Evolutionary conservation across 208 protist genomes (phyloP).

Genomic region (Leishmania tropica): DNA sequence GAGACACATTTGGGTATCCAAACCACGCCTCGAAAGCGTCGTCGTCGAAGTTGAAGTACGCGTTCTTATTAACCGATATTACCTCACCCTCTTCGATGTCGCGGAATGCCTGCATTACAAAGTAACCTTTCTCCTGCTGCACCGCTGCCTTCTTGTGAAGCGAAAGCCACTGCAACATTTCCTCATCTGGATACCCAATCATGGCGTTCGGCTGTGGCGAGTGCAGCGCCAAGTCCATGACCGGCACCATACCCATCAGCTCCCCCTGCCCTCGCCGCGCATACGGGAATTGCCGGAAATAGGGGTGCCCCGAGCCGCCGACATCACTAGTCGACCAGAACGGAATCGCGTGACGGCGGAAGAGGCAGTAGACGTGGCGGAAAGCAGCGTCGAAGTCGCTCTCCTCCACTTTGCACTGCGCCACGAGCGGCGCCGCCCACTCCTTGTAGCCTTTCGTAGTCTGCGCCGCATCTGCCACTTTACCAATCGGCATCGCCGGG

Average conservation of each 20-base stretch:
- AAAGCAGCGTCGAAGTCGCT: slow-evolving; percentile 76
- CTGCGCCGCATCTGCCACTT: slow-evolving; percentile 67
- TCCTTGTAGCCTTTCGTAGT: slow-evolving; percentile 67
- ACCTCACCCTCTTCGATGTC: slow-evolving; percentile 80
- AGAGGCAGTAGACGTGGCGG: slow-evolving; percentile 85
- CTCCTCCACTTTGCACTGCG: slow-evolving; percentile 53
- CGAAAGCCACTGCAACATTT: slow-evolving; percentile 86
- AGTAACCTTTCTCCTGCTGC: slow-evolving; percentile 64
- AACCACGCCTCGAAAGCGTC: slow-evolving; percentile 89
- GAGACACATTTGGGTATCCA: slow-evolving; percentile 74
- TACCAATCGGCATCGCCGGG: slow-evolving; percentile 72
- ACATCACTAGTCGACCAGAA: slow-evolving; percentile 70
- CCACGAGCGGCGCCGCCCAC: slow-evolving; percentile 53
- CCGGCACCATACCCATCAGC: slow-evolving; percentile 84
- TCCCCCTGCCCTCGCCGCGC: slow-evolving; percentile 45
- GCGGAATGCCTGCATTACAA: slow-evolving; percentile 89
- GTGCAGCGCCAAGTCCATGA: slow-evolving; percentile 87
- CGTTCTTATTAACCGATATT: slow-evolving; percentile 86
- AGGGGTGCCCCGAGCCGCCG: slow-evolving; percentile 73
- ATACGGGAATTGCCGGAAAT: slow-evolving; percentile 69
- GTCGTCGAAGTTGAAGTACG: slow-evolving; percentile 89
- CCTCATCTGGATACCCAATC: slow-evolving; percentile 82
- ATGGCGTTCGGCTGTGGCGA: slow-evolving; percentile 80
- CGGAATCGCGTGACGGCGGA: slow-evolving; percentile 82
- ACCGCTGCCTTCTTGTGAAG: slow-evolving; percentile 72